Percentiles rank a stretch among this genome's conserved stretches.
These are phyloP conservation scores for Cynanchum wilfordii DNA, from an alignment of 257 asterid species.

Conservation along the genomic window DNA sequence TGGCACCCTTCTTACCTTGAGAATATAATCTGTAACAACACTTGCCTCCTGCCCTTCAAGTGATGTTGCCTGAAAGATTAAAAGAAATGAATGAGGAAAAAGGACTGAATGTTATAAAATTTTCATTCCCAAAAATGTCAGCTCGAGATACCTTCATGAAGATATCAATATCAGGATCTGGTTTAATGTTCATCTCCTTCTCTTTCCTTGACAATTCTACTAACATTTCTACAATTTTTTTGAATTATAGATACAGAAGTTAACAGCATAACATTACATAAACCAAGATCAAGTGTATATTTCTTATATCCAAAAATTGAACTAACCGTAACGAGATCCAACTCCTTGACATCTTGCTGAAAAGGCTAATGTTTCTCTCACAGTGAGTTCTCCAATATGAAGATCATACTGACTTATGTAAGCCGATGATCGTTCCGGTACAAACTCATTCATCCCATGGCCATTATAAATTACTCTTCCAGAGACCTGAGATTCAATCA, in stretches of 20 bases:
- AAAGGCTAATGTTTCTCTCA: slow-evolving; percentile 59
- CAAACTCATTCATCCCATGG: slow-evolving; percentile 50
- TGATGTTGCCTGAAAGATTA: slow-evolving; percentile 57
- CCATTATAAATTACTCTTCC: slow-evolving; percentile 60
- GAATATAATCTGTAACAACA: slow-evolving; percentile 52
- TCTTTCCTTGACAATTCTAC: slow-evolving; percentile 61
- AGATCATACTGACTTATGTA: slow-evolving; percentile 66
- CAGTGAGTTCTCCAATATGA: slow-evolving; percentile 62
- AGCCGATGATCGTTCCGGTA: slow-evolving; percentile 54
- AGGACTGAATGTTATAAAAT: background rate
- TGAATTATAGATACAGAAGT: background rate
- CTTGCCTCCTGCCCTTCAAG: slow-evolving; percentile 78
- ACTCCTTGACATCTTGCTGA: slow-evolving; percentile 75
- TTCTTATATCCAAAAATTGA: background rate
- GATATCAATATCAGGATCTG: slow-evolving; percentile 60
- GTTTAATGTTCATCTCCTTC: slow-evolving; percentile 54
- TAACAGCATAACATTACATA: background rate
- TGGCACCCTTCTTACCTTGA: background rate
- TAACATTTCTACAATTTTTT: slow-evolving; percentile 43
- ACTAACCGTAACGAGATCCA: slow-evolving; percentile 51
- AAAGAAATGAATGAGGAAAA: background rate
- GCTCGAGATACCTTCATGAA: slow-evolving; percentile 46
- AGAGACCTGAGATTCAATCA: slow-evolving; percentile 30
- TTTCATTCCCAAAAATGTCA: background rate
- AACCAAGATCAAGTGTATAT: background rate